Evolutionary conservation across 2,329 filamentous ascomycete genomes (phyloP).

Genomic region (Akanthomyces uredinophilus): DNA sequence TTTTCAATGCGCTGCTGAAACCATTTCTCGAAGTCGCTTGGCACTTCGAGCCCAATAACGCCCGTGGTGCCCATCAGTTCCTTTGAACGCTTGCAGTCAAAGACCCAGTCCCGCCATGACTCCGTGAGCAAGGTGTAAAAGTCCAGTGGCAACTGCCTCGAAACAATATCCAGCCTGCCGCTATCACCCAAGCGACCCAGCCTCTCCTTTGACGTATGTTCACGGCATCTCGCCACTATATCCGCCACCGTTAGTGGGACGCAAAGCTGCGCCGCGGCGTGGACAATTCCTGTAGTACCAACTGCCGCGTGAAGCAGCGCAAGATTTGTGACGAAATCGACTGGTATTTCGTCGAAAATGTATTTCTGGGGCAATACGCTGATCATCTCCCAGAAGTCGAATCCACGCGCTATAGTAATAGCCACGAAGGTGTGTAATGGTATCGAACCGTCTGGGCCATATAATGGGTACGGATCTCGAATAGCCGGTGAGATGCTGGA

Average conservation of each 20-base stretch:
- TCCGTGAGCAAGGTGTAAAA: not conserved
- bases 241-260: not conserved
- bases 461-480: not conserved
- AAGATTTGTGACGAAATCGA: conserved; percentile 1
- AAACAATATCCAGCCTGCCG: no score
- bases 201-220: not conserved
- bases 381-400: not conserved
- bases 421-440: conserved; percentile 4
- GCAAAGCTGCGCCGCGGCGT: not conserved
- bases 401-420: not conserved
- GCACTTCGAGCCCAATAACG: not conserved
- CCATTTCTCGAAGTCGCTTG: not conserved
- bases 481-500: not conserved
- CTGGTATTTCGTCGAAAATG: conserved; percentile 4
- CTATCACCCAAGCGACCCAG: not conserved
- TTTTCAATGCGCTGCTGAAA: no score
- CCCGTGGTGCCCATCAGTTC: not conserved
- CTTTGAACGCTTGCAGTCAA: not conserved
- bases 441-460: conserved; percentile 1
- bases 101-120: conserved; percentile 7
- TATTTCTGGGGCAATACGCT: not conserved
- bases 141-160: conserved; percentile 1
- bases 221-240: not conserved
- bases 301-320: not conserved
- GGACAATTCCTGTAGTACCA: conserved; percentile 3